Conservation (phyloP, 345 rosid species). For the Nasturtium officinale region DNA sequence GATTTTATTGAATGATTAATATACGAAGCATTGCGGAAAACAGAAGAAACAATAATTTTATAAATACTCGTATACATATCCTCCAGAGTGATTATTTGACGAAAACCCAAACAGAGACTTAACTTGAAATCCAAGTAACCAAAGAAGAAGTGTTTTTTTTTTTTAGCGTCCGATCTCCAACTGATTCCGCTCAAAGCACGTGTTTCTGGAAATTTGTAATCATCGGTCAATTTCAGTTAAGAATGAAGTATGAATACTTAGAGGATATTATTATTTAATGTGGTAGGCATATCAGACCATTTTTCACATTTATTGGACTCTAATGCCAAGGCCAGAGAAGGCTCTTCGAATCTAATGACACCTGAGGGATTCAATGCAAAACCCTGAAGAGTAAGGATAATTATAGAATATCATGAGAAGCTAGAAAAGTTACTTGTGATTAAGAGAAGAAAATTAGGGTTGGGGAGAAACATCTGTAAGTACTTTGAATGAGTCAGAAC, state of each 20-base stretch:
- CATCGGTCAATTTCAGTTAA: background rate
- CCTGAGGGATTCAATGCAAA: background rate
- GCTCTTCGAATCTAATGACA: background rate
- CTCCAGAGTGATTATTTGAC: background rate
- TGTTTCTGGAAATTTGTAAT: background rate
- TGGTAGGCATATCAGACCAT: background rate
- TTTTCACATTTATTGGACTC: background rate
- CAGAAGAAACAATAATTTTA: background rate
- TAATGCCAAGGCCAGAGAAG: background rate
- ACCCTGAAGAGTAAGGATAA: background rate
- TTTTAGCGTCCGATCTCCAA: background rate
- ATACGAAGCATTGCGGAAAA: background rate
- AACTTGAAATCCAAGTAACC: constrained; percentile 16
- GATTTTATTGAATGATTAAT: constrained; percentile 18
- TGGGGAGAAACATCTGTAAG: constrained; percentile 1
- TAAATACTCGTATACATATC: background rate
- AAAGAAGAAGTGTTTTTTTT: background rate
- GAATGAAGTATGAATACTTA: background rate
- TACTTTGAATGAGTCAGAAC: background rate
- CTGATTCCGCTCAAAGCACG: background rate
- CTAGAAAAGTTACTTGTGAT: background rate
- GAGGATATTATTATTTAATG: background rate
- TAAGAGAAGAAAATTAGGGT: background rate
- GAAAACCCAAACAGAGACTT: background rate
- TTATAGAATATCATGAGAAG: background rate